Evolutionary conservation across 768 basidiomycete species (phyloP).

Genomic region (Podaxis sp.): DNA sequence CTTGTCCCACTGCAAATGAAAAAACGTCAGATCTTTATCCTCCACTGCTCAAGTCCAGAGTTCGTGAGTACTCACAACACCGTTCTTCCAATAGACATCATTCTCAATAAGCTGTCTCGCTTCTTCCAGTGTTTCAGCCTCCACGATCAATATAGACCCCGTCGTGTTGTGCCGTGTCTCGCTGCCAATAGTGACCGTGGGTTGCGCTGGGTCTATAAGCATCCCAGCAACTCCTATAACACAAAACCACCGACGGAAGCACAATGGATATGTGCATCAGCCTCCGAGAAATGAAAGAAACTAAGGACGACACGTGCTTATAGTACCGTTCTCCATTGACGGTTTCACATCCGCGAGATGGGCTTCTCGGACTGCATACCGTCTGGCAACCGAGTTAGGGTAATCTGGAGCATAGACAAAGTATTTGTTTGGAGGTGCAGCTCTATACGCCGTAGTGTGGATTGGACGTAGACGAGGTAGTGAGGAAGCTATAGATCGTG

Average conservation of each 20-base stretch:
- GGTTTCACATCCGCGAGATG: slow-evolving; percentile 43
- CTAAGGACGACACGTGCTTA: slow-evolving; percentile 34
- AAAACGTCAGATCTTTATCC: not conserved
- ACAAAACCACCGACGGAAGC: not conserved
- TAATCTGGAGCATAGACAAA: slow-evolving; percentile 58
- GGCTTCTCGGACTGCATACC: slow-evolving; percentile 44
- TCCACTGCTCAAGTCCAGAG: not conserved
- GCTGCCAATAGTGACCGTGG: slow-evolving; percentile 29
- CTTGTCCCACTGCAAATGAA: slow-evolving; percentile 53
- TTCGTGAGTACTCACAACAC: slow-evolving; percentile 33
- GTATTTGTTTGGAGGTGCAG: slow-evolving; percentile 33
- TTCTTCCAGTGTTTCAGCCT: slow-evolving; percentile 50
- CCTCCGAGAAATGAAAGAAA: not conserved
- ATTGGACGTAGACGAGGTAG: not conserved
- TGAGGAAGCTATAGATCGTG: not conserved
- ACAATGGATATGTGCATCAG: not conserved
- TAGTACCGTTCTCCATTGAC: slow-evolving; percentile 36
- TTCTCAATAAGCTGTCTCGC: slow-evolving; percentile 30
- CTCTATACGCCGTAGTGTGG: not conserved
- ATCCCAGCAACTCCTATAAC: slow-evolving; percentile 49
- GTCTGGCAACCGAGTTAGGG: slow-evolving; percentile 35
- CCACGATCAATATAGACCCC: slow-evolving; percentile 52
- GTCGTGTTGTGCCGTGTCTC: slow-evolving; percentile 39
- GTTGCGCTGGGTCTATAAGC: slow-evolving; percentile 41
- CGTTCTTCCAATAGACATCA: slow-evolving; percentile 39